phyloP scores from a whole-genome alignment of 2,329 filamentous ascomycete species.

The Daldinia sp. region DNA sequence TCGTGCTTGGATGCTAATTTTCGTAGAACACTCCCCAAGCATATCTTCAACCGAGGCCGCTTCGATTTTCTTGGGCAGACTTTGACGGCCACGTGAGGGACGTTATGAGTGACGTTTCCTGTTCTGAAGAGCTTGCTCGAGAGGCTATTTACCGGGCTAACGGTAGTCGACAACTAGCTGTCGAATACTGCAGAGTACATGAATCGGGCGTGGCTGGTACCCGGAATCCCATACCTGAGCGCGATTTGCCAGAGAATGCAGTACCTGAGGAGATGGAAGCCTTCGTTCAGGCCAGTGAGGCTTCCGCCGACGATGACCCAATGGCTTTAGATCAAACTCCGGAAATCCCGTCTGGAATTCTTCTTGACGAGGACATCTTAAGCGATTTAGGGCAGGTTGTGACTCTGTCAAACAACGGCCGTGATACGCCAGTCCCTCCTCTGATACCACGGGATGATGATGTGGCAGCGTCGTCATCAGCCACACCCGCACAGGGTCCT shows the following conservation, averaged over 20 bases:
- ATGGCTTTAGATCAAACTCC: slow-evolving; percentile 48
- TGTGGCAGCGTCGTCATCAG: slow-evolving; percentile 42
- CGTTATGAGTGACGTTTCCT: slow-evolving; percentile 51
- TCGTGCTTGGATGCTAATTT: slow-evolving; percentile 34
- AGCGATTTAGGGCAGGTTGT: slow-evolving; percentile 40
- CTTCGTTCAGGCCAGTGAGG: slow-evolving; percentile 49
- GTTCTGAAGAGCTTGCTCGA: slow-evolving; percentile 68
- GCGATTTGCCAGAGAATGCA: slow-evolving; percentile 57
- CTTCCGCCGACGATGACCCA: slow-evolving; percentile 40
- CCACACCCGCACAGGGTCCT: slow-evolving; percentile 42
- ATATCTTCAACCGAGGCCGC: slow-evolving; percentile 59
- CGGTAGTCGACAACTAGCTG: slow-evolving; percentile 69
- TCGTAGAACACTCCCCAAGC: slow-evolving; percentile 47
- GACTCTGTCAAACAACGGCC: slow-evolving; percentile 35
- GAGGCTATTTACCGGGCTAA: slow-evolving; percentile 89
- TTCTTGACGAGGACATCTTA: slow-evolving; percentile 46
- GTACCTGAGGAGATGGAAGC: slow-evolving; percentile 53
- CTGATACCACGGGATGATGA: slow-evolving; percentile 46
- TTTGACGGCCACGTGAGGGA: slow-evolving; percentile 51
- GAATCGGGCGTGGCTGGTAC: slow-evolving; percentile 67
- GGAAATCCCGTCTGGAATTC: slow-evolving; percentile 43
- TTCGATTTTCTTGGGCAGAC: slow-evolving; percentile 61
- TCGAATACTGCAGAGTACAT: slow-evolving; percentile 81
- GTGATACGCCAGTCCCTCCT: slow-evolving; percentile 43
- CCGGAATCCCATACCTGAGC: slow-evolving; percentile 74